Evolutionary conservation across 495 filamentous ascomycete genomes (phyloP), one percentile per base, ranked within the genome.

Genomic region (Cudoniella acicularis): DNA sequence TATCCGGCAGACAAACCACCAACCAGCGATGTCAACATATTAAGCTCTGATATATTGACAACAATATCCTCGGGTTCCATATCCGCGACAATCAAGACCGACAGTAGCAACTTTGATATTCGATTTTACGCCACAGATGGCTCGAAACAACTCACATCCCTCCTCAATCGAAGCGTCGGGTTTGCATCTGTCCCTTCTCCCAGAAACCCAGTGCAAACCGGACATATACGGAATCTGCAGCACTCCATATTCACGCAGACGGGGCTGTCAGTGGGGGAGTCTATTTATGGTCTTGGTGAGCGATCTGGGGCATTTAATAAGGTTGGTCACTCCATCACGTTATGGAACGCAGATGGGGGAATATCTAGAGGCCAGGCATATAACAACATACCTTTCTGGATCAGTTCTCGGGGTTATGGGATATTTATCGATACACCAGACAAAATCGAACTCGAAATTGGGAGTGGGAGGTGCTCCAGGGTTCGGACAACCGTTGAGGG

Each of bases 291-390:
- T 0, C 79, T 89, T 0, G 87, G 86, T 1, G 85, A 89, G 66
- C 76, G 87, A 16, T 91, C 90, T 60, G 86, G 86, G 0, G 78
- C 83, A 1, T 85, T 88, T 55, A 83, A 84, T 61, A 88, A 87
- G 67, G 84, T 88, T 27, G 87, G 87, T 8, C 85, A 89, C 67
- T 76, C 74, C 3, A 75, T 91, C 2, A 78, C 79, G 52, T 78
- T 90, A 20, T 89, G 86, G 84, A 89, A 89, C 55, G 81, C 83
- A 26, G 87, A 91, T 61, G 87, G 87, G 1, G 87, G 86, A 10
- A 89, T 87, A n/a, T 85, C 80, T 0, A 84, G 79, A 17, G 86
- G 89, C 51, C 78, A 88, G 58, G 85, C 85, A 0, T 91, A 91
- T 66, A 89, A 89, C 70, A 90, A 89, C 62, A 75, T 89, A 3